These are phyloP conservation scores for Backusella psychrophila DNA, from an alignment of 192 early-diverging fungal species.

Conservation along the genomic window DNA sequence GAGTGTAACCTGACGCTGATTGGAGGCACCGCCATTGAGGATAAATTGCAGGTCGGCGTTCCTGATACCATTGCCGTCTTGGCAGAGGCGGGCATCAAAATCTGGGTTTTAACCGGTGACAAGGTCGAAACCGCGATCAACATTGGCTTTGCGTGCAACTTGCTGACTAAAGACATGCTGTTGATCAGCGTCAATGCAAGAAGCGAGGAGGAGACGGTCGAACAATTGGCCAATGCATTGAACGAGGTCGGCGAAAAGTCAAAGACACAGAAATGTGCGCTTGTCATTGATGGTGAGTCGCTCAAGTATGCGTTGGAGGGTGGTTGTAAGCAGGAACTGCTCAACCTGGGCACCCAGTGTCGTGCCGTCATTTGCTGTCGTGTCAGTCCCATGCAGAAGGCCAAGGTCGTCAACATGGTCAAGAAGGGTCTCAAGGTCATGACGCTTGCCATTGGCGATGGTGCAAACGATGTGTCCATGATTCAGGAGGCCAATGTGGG, in stretches of 20 bases:
- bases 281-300: constrained; percentile 73
- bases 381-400: constrained; percentile 77
- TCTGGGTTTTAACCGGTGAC: constrained; percentile 84
- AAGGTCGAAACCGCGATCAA: constrained; percentile 82
- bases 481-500: constrained; percentile 81
- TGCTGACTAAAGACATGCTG: constrained; percentile 61
- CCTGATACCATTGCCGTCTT: constrained; percentile 68
- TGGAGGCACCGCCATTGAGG: constrained; percentile 79
- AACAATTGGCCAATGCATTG: constrained; percentile 52
- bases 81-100: constrained; percentile 64
- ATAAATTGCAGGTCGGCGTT: constrained; percentile 76
- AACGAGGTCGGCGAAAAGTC: constrained; percentile 7
- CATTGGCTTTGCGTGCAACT: constrained; percentile 72
- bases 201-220: constrained; percentile 45
- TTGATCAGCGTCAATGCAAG: constrained; percentile 48
- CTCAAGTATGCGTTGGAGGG: constrained; percentile 55
- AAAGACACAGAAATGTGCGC: constrained; percentile 33
- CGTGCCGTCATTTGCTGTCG: constrained; percentile 73
- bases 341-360: constrained; percentile 58
- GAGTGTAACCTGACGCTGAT: constrained; percentile 58
- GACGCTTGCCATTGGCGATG: constrained; percentile 78
- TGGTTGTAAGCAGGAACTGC: constrained; percentile 34
- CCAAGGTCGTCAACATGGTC: constrained; percentile 69
- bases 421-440: constrained; percentile 61
- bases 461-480: constrained; percentile 85